Evolutionary conservation across 352 stramenopile species (phyloP), one percentile per base, ranked within the genome.

Genomic region (Phytopythium montanum): DNA sequence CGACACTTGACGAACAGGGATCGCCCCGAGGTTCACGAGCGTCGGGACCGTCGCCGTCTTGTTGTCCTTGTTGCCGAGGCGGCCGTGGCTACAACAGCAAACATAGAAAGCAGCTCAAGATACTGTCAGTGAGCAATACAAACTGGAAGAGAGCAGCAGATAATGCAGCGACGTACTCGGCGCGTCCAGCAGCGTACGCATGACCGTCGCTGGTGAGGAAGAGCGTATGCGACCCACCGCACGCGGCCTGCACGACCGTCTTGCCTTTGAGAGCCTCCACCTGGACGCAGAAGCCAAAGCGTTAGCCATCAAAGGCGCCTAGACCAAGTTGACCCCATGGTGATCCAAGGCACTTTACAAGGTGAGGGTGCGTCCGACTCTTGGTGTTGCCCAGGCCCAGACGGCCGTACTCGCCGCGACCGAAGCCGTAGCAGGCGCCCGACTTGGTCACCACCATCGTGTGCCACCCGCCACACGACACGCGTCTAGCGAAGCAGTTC

Each of bases 181-280:
- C 73, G 50, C 80, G 69, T 46, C 91, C 90, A 46, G 79, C 85
- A 64, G 86, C 92, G 64, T 85, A 96, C 16, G 87, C 85, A 45
- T 89, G 65, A 31, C 90, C 90, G 28, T 97, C 83, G 44, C 76
- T 80, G 23, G 86, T 95, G 34, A 97, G 73, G 45, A 96, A 95
- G 39, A 96, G 68, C 39, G 88, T 96, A 79, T 97, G 90, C 60
- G 77, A 87, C 13, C 77, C 77, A 51, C 85, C 85, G n/a, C 80
- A 90, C 13, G 85, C 81, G 33, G 80, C 85, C 52, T 94, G 81
- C 46, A 92, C 83, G 29, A 94, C 70, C 1, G 53, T 65, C 58
- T 91, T 73, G 19, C 61, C 75, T 63, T 85, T 73, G 26, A 94
- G 31, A 14, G 82, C 79, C 48, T 91, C 74, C 18, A 89, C 75